Percentiles rank a stretch among this genome's conserved stretches.
Conservation (phyloP, 2,329 filamentous ascomycete genomes). For the Pseudocercospora fuligena region DNA sequence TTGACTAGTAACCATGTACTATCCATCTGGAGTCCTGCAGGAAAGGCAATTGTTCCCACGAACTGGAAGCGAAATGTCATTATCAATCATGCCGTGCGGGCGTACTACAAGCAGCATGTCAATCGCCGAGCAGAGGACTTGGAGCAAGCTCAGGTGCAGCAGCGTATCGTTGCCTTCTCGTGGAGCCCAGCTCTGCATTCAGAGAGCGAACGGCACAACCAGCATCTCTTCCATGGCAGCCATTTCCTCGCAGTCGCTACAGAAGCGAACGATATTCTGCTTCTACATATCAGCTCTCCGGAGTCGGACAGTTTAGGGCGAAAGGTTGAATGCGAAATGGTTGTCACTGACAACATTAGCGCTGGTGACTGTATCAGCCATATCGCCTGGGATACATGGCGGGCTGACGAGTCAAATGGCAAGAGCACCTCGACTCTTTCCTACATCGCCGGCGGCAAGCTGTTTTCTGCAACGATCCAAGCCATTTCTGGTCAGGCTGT, state of each 20-base stretch:
- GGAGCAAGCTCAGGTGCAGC: constrained; percentile 38
- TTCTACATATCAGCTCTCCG: constrained; percentile 46
- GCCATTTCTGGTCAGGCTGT: background rate
- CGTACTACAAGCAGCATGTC: constrained; percentile 44
- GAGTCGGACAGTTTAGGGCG: constrained; percentile 35
- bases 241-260: constrained; percentile 47
- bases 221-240: constrained; percentile 14
- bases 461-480: constrained; percentile 12
- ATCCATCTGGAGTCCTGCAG: constrained; percentile 60
- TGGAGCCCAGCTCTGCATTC: constrained; percentile 42
- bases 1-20: constrained; percentile 62
- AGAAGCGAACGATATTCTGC: constrained; percentile 47
- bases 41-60: constrained; percentile 45
- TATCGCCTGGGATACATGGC: constrained; percentile 23
- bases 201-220: constrained; percentile 4
- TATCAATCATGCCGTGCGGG: constrained; percentile 56
- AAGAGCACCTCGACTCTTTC: constrained; percentile 15
- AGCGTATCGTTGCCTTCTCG: constrained; percentile 48
- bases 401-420: background rate
- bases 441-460: constrained; percentile 24
- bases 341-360: constrained; percentile 9
- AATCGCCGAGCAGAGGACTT: constrained; percentile 8
- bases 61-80: constrained; percentile 60
- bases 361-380: constrained; percentile 15
- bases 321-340: constrained; percentile 24